A percentile compares a stretch with the other conserved stretches of the same genome.
Evolutionary conservation across 306 rosid species (phyloP).

Genomic region (Ziziphus jujuba): DNA sequence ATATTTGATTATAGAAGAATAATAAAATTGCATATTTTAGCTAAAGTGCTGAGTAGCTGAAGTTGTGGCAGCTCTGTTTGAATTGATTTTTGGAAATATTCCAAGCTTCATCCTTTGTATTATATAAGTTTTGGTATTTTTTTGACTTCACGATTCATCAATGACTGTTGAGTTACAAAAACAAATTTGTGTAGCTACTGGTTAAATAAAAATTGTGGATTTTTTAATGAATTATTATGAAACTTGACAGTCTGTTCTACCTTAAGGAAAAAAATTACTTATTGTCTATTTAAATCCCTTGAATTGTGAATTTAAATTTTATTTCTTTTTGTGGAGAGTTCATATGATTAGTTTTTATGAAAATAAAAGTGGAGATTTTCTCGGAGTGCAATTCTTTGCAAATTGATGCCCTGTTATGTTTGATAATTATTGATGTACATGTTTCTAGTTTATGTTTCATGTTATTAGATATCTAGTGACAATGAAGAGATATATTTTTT

Average conservation of each 20-base stretch:
- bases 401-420: background rate
- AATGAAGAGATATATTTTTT: background rate
- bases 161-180: constrained; percentile 2
- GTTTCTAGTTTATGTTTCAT: background rate
- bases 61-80: background rate
- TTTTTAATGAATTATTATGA: too few relatives aligned
- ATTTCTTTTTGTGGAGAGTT: background rate
- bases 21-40: constrained; percentile 3
- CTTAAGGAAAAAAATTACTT: background rate
- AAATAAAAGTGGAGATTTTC: background rate
- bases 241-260: too few relatives aligned
- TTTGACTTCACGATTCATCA: background rate
- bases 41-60: background rate
- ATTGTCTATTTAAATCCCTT: background rate
- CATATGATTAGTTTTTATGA: background rate
- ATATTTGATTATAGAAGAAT: constrained; percentile 11
- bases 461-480: background rate
- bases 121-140: background rate
- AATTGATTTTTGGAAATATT: constrained; percentile 6
- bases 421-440: background rate
- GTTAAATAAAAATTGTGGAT: background rate
- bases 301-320: background rate
- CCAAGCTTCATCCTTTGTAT: background rate
- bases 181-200: background rate
- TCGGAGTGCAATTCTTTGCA: background rate